phyloP scores from a whole-genome alignment of 2,329 filamentous ascomycete species.

The Fusarium nelsonii region DNA sequence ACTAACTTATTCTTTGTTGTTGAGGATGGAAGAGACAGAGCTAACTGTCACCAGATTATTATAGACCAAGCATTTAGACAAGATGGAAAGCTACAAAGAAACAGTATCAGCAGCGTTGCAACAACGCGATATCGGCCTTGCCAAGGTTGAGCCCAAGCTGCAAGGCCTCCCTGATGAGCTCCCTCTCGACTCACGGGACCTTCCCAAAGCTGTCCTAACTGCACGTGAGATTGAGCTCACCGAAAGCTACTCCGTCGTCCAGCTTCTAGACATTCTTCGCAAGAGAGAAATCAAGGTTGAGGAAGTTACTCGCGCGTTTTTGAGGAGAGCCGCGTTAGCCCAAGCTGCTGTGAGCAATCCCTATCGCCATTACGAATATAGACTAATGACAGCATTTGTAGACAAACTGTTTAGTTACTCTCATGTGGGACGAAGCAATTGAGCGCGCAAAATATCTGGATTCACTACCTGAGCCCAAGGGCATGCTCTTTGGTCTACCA shows the following conservation, averaged over 20 bases:
- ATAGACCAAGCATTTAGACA: neutral
- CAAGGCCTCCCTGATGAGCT: conserved; percentile 41
- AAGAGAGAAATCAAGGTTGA: conserved; percentile 44
- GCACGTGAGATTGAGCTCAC: conserved; percentile 48
- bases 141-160: conserved; percentile 47
- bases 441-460: conserved; percentile 51
- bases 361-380: no score
- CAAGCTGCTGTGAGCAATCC: conserved; percentile 41
- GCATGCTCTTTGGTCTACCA: conserved; percentile 52
- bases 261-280: conserved; percentile 40
- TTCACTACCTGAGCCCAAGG: conserved; percentile 50
- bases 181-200: conserved; percentile 41
- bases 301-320: conserved; percentile 47
- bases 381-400: neutral
- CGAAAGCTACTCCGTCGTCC: conserved; percentile 43
- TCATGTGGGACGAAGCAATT: conserved; percentile 54
- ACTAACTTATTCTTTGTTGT: no score
- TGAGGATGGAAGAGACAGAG: no score
- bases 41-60: neutral
- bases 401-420: conserved; percentile 53
- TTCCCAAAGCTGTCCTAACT: conserved; percentile 44
- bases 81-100: conserved; percentile 28
- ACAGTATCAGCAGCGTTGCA: conserved; percentile 22
- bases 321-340: conserved; percentile 45
- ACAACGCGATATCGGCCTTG: conserved; percentile 42